phyloP scores from a whole-genome alignment of 108 stramenopile genomes.

The Cyclotella cryptica region DNA sequence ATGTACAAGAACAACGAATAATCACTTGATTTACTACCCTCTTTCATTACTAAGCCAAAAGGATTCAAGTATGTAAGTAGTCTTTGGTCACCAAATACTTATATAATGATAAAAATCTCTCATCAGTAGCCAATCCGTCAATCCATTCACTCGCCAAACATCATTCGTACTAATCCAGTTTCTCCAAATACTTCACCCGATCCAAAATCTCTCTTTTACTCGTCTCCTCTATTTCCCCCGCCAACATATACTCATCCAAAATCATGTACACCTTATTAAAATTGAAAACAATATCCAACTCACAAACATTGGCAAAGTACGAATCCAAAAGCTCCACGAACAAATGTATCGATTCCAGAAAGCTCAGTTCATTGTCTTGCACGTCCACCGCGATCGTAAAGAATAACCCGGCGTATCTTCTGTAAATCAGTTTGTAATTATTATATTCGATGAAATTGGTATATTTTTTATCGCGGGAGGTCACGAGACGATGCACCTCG shows the following conservation, averaged over 20 bases:
- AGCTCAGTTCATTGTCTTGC: conserved; percentile 97
- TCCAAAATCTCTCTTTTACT: conserved; percentile 93
- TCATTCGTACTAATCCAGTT: conserved; percentile 72
- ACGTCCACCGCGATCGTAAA: conserved; percentile 99
- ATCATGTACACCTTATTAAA: conserved; percentile 99
- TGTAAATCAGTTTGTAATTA: conserved; percentile 98
- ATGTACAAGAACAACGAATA: too few species aligned
- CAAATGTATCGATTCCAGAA: conserved; percentile 98
- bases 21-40: too few species aligned
- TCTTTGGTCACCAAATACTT: too few species aligned
- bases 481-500: conserved; percentile 96
- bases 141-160: neutral
- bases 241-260: conserved; percentile 99
- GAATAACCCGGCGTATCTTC: conserved; percentile 98
- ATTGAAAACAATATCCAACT: conserved; percentile 99
- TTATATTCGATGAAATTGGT: conserved; percentile 99
- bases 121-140: too few species aligned
- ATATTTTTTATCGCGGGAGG: conserved; percentile 96
- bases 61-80: too few species aligned
- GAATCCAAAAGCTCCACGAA: conserved; percentile 99
- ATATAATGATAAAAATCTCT: too few species aligned
- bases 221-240: conserved; percentile 96
- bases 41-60: too few species aligned
- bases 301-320: conserved; percentile 99
- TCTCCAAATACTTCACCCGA: conserved; percentile 90